These are phyloP conservation scores for Euphrasia confusa DNA, from an alignment of 257 asterid species.

Conservation along the genomic window DNA sequence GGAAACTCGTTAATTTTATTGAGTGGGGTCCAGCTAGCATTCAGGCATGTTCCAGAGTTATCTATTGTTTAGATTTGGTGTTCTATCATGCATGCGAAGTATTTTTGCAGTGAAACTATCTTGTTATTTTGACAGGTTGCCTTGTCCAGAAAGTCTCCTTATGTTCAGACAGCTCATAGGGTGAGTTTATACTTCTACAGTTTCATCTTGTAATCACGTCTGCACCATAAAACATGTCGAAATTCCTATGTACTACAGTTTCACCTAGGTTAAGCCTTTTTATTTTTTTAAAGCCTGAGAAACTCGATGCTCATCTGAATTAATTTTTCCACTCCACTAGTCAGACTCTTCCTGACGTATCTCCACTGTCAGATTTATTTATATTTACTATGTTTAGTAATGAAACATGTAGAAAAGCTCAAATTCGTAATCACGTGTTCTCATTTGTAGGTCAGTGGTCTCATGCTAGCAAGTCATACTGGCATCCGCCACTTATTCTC, in stretches of 20 bases:
- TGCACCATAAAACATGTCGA: not conserved
- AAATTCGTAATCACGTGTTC: not conserved
- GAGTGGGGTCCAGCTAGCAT: conserved; percentile 99
- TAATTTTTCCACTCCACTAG: not conserved
- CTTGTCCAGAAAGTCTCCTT: conserved; percentile 96
- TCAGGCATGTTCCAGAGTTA: conserved; percentile 48
- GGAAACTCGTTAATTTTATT: conserved; percentile 93
- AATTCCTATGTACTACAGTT: not conserved
- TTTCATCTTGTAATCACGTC: not conserved
- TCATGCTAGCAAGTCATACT: conserved; percentile 98
- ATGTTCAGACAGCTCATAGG: conserved; percentile 96
- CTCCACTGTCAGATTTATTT: not conserved
- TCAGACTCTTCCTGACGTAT: conserved; percentile 1
- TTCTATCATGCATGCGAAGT: not conserved
- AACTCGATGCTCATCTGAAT: not conserved
- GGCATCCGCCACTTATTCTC: conserved; percentile 97
- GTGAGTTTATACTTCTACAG: conserved; percentile 41
- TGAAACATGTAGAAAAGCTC: not conserved
- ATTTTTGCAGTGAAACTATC: conserved; percentile 20
- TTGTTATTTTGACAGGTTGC: conserved; percentile 66
- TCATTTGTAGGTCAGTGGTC: conserved; percentile 76
- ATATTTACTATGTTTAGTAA: not conserved
- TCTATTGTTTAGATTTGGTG: conserved; percentile 10
- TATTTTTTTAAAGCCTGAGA: not conserved
- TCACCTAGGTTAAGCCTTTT: not conserved